phyloP scores from a whole-genome alignment of 345 rosid genomes.

The Jatropha curcas region DNA sequence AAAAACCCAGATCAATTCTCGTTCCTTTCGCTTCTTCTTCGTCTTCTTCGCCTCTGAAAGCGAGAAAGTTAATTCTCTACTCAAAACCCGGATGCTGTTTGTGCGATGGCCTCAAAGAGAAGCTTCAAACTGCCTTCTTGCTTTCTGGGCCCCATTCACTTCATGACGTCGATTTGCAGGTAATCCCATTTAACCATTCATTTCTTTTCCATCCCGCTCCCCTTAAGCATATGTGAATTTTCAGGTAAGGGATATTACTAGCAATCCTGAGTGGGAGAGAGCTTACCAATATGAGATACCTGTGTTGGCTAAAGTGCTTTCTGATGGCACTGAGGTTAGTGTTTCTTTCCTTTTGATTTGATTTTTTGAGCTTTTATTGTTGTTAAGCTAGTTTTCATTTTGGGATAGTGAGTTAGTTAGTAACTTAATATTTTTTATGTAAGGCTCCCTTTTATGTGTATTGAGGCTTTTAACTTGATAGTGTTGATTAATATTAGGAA shows the following conservation, averaged over 20 bases:
- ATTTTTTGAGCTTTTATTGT: neutral
- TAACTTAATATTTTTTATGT: neutral
- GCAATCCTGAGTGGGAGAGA: constrained; percentile 74
- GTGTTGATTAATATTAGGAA: neutral
- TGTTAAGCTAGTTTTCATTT: neutral
- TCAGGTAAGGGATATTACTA: constrained; percentile 74
- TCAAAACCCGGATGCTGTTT: constrained; percentile 90
- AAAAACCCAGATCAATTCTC: constrained; percentile 33
- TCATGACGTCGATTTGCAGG: constrained; percentile 76
- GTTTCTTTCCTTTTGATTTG: neutral
- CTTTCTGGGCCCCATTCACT: constrained; percentile 63
- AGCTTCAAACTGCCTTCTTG: constrained; percentile 74
- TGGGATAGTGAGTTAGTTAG: neutral
- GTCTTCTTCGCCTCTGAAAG: constrained; percentile 15
- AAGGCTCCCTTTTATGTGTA: neutral
- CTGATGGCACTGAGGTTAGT: constrained; percentile 72
- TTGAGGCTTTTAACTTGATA: neutral
- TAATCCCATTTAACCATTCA: neutral
- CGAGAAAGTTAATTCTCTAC: constrained; percentile 67
- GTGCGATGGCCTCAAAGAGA: constrained; percentile 96
- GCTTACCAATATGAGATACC: constrained; percentile 85
- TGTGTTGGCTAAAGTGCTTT: constrained; percentile 59
- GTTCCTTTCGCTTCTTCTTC: constrained; percentile 38
- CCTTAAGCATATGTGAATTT: constrained; percentile 2
- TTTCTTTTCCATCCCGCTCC: neutral